These are phyloP conservation scores for Colletotrichum sp. DNA, from an alignment of 2,329 filamentous ascomycete species.

Conservation along the genomic window DNA sequence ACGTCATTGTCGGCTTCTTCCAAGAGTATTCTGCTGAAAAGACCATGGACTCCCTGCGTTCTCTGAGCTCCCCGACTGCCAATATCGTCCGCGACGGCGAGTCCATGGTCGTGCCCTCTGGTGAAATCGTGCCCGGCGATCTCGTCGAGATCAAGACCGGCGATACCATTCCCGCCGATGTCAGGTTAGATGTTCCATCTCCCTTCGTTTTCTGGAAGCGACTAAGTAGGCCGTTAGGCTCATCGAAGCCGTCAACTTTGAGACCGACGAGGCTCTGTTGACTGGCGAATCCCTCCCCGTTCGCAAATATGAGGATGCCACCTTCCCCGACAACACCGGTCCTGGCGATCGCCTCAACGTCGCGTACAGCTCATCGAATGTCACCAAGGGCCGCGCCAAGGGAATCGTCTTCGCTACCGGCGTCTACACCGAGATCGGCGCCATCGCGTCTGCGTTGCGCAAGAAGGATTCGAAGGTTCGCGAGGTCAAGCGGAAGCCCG, in stretches of 20 bases:
- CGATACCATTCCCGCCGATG: conserved; percentile 47
- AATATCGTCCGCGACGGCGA: conserved; percentile 54
- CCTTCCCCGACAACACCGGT: conserved; percentile 57
- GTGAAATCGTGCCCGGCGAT: conserved; percentile 61
- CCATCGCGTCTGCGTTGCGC: conserved; percentile 66
- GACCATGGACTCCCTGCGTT: conserved; percentile 56
- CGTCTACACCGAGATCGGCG: conserved; percentile 66
- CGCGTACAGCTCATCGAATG: conserved; percentile 65
- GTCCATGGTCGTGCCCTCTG: conserved; percentile 53
- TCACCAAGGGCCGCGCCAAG: conserved; percentile 65
- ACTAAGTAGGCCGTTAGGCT: conserved; percentile 61
- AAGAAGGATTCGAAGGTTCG: conserved; percentile 52
- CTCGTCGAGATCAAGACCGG: conserved; percentile 58
- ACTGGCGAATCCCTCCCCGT: conserved; percentile 68
- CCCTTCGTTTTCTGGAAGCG: conserved; percentile 68
- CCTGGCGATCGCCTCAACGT: conserved; percentile 67
- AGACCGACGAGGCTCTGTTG: conserved; percentile 65
- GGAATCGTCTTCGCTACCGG: conserved; percentile 65
- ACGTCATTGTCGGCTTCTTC: conserved; percentile 58
- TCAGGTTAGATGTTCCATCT: conserved; percentile 47
- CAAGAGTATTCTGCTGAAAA: conserved; percentile 59
- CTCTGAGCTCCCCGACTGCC: conserved; percentile 53
- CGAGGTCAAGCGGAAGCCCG: conserved; percentile 46
- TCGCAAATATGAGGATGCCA: conserved; percentile 52
- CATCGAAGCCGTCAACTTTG: conserved; percentile 59